Base-by-base conservation (phyloP, 148 eudicot genomes). In the Amaranthus cruentus region DNA sequence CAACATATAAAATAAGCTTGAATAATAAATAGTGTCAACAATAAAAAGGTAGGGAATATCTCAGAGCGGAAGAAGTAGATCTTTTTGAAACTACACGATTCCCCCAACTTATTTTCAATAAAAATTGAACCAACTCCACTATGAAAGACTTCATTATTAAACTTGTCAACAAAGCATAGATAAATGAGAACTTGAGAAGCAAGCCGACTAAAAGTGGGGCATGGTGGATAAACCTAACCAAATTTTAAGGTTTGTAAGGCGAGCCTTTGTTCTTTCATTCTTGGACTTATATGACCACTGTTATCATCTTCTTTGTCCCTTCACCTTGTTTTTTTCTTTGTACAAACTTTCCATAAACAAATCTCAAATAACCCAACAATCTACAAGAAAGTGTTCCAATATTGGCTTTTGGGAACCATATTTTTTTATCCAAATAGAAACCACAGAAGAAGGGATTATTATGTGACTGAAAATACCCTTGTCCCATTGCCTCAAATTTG, bases 121-220 rank as follows among this genome's bases (percentile, higher is more conserved):
- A 28, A 49, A 13, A 48, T 66, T 47, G 55, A 74, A 54, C 55
- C 10, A 66, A 55, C 62, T 55, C 68, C 68, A 72, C 66, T 62
- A 72, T 9, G 28, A 62, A 14, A 42, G 0, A 49, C 11, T 3
- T 11, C 77, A 55, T 74, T 52, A 66, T 74, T 66, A 74, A 60
- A 66, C 71, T 74, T 74, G 71, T 74, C 55, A 66, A 74, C 70
- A 43, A 74, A 74, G 50, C 70, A 54, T 74, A 46, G 70, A 65
- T 74, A 54, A 44, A 4, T 65, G 63, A 65, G 70, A 65, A 42
- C 14, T 69, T 52, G 15, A 42, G 2, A 43, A 6, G 38, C 38
- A 28, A 28, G 38, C 38, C 38, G 38, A 28, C 38, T 28, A 61
- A 8, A 11, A 48, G 54, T 18, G 55, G 55, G 66, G 11, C 55